Evolutionary conservation across 306 rosid species (phyloP), one percentile per base, ranked within the genome.

Genomic region (Cicer judaicum): DNA sequence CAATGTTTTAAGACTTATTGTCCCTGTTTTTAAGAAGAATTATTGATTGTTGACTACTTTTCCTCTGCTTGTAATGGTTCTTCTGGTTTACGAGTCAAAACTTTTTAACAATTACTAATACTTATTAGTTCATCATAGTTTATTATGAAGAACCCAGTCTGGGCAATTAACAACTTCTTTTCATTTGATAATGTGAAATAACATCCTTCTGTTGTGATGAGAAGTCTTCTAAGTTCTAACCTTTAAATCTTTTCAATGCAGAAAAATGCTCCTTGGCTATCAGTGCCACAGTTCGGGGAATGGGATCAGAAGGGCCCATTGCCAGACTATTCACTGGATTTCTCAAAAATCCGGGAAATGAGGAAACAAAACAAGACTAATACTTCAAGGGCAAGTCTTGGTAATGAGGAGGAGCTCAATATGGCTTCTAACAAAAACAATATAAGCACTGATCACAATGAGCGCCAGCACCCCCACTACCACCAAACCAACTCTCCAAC

Each of bases 221-320:
- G 61, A 8, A 55, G 29, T 38, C n/a, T 6, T 69, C 65, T 65
- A 34, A 80, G 48, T 6, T 69, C 65, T 65, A 34, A 80, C 54
- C 39, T 54, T 1, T 54, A 75, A 38, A 62, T 61, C 0, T 1
- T 70, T 64, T 69, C 0, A 44, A 53, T 80, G 84, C 85, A 92
- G 97, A 94, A 90, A 84, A 92, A 80, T 66, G 88, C 87, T 8
- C 84, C 97, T n/a, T 92, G 99, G 99, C 73, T 94, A 81, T 92
- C 99, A 12, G 96, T 94, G 79, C 99, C 99, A 13, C 96, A 90
- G 66, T 94, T 92, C 70, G 99, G 99, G 44, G 97, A 90, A 75
- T 94, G 99, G 99, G 99, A 94, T 79, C 97, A 90, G 78, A 88
- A 90, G 84, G 99, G 97, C 7, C 93, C 72, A 75, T n/a, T 94